A percentile compares a stretch with the other conserved stretches of the same genome.
Conservation (phyloP, 345 rosid genomes). For the Erodium maritimum region DNA sequence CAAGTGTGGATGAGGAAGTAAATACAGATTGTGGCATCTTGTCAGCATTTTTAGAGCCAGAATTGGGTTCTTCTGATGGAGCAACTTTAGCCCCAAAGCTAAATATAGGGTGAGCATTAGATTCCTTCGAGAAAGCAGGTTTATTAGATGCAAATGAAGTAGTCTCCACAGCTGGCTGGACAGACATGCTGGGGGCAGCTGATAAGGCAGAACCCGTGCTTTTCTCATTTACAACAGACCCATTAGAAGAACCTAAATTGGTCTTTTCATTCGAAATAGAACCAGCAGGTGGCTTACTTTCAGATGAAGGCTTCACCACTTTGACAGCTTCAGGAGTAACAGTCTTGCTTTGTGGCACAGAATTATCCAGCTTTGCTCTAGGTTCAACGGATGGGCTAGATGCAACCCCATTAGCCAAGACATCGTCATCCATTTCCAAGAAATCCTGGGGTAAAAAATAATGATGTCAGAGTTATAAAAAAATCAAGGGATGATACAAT, state of each 20-base stretch:
- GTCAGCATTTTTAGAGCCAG: slow-evolving; percentile 12
- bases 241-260: slow-evolving; percentile 21
- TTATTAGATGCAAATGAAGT: slow-evolving; percentile 19
- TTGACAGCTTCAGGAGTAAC: slow-evolving; percentile 23
- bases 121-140: slow-evolving; percentile 12
- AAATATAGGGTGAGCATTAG: slow-evolving; percentile 15
- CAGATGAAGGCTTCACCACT: slow-evolving; percentile 24
- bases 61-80: slow-evolving; percentile 25
- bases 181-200: slow-evolving; percentile 21
- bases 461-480: background rate
- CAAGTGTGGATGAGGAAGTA: slow-evolving; percentile 8
- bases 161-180: slow-evolving; percentile 18
- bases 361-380: slow-evolving; percentile 25
- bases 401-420: slow-evolving; percentile 14
- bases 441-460: slow-evolving; percentile 37
- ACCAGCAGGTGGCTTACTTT: slow-evolving; percentile 17
- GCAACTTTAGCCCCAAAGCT: slow-evolving; percentile 20
- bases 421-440: slow-evolving; percentile 65
- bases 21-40: slow-evolving; percentile 13
- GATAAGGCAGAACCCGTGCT: slow-evolving; percentile 14
- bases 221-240: slow-evolving; percentile 25
- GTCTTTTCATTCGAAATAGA: slow-evolving; percentile 22
- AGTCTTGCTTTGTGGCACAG: slow-evolving; percentile 17
- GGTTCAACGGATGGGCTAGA: slow-evolving; percentile 19
- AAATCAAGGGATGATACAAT: background rate